A percentile compares a stretch with the other conserved stretches of the same genome.
phyloP scores from a whole-genome alignment of 2,329 filamentous ascomycete genomes.

The Pyrenochaeta sp. region DNA sequence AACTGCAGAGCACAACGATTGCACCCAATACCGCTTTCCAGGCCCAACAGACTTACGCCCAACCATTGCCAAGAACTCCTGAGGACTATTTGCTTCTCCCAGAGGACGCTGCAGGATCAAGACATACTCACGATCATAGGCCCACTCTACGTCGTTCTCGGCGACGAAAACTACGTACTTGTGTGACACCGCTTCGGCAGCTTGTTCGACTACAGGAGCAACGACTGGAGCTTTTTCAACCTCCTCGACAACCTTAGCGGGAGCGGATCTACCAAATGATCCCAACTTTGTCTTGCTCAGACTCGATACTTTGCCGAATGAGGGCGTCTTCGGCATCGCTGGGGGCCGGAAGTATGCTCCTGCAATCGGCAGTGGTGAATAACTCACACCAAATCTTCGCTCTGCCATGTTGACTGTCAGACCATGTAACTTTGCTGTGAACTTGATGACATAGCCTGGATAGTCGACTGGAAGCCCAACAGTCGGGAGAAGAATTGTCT shows the following conservation, averaged over 20 bases:
- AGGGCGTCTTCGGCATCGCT: constrained; percentile 17
- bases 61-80: constrained; percentile 18
- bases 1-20: constrained; percentile 15
- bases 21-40: constrained; percentile 18
- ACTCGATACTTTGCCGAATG: constrained; percentile 16
- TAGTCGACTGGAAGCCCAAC: constrained; percentile 22
- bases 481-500: constrained; percentile 21
- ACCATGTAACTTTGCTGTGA: constrained; percentile 13
- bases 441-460: constrained; percentile 19
- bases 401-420: constrained; percentile 22
- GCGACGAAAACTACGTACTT: constrained; percentile 22
- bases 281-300: constrained; percentile 9
- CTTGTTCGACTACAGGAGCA: constrained; percentile 8
- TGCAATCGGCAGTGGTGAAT: constrained; percentile 6
- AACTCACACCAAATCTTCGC: constrained; percentile 16
- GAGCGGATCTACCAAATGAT: constrained; percentile 13
- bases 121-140: constrained; percentile 19
- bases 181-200: constrained; percentile 11
- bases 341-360: constrained; percentile 9
- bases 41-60: constrained; percentile 16
- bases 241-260: constrained; percentile 6
- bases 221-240: background rate
- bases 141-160: constrained; percentile 20
- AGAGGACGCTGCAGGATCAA: constrained; percentile 12
- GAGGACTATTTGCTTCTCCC: constrained; percentile 5